Conservation (phyloP, 2,329 filamentous ascomycete genomes). For the Cylindrodendrum hubeiense region DNA sequence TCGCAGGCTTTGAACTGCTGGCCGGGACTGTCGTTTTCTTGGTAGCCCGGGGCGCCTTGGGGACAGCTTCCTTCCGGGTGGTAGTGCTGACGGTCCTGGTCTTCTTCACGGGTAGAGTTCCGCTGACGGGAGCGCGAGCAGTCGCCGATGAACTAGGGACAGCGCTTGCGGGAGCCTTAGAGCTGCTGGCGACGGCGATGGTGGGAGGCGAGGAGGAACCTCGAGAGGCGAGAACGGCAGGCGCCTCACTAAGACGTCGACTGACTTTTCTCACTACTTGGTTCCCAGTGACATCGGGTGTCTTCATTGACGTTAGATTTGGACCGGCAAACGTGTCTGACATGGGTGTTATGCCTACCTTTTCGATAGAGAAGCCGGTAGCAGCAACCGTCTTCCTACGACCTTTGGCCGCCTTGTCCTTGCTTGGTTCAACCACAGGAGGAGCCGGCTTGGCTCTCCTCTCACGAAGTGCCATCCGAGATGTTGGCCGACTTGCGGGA, state of each 20-base stretch:
- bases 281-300: constrained; percentile 39
- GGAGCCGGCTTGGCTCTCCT: constrained; percentile 72
- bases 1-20: constrained; percentile 26
- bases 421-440: constrained; percentile 60
- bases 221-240: constrained; percentile 48
- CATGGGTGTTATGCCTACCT: constrained; percentile 37
- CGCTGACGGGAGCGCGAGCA: constrained; percentile 52
- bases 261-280: constrained; percentile 51
- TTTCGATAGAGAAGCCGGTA: constrained; percentile 41
- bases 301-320: constrained; percentile 42
- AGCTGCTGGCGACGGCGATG: constrained; percentile 15
- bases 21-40: constrained; percentile 52
- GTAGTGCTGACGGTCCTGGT: constrained; percentile 60
- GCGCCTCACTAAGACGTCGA: constrained; percentile 64
- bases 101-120: constrained; percentile 69
- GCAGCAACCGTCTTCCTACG: constrained; percentile 73
- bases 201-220: constrained; percentile 23
- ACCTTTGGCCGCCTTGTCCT: constrained; percentile 49
- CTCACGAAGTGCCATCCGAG: constrained; percentile 79
- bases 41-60: constrained; percentile 48
- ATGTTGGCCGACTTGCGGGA: constrained; percentile 59
- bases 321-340: background rate
- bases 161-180: constrained; percentile 38
- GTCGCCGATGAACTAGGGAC: constrained; percentile 57
- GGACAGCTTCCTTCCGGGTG: constrained; percentile 56